Evolutionary conservation across 1,284 basidiomycete species (phyloP), one percentile per base, ranked within the genome.

Genomic region (Termitomyces sp.): DNA sequence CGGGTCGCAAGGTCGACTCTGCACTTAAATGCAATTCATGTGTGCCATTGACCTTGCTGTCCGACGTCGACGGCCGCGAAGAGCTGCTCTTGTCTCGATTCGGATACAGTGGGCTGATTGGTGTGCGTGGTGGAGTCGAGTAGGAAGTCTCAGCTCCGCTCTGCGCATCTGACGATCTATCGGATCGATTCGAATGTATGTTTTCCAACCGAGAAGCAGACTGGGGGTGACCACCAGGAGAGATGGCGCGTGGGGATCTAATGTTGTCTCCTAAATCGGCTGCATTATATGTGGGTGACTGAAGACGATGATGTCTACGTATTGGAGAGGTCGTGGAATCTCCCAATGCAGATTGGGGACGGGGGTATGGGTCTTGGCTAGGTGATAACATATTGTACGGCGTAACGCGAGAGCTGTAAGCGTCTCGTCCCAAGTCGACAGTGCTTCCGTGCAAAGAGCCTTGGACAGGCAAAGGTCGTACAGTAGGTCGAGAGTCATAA

Each of bases 271-370:
- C 63, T 45, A 66, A 61, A 30, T 72, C 68, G 30, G 64, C 51
- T 10, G 63, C 62, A 13, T 63, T 66, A 52, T 69, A 69, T 14
- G 65, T 67, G 4, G 72, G 71, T 11, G 69, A 71, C 34, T 69
- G 70, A 28, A 69, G 46, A 33, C 62, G 66, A 18, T 65, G 68
- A 33, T 64, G 64, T 51, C 63, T 64, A 37, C 70, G 67, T 24
- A 70, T 69, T 21, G 80, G 77, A 7, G 81, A 78, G 16, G 69
- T 64, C n/a, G 69, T 59, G 21, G 73, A 61, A 56, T 79, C 75
- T 50, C 76, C 77, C 44, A 76, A 61, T 13, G 83, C 80, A 37
- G 84, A 84, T 48, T 73, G 77, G 1, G 84, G 81, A 30, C 84
- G 74, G 28, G 78, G 74, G 60, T 75, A 78, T 7, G 80, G 78